These are phyloP conservation scores for Diaporthe citri DNA, from an alignment of 2,329 filamentous ascomycete genomes.

Conservation along the genomic window DNA sequence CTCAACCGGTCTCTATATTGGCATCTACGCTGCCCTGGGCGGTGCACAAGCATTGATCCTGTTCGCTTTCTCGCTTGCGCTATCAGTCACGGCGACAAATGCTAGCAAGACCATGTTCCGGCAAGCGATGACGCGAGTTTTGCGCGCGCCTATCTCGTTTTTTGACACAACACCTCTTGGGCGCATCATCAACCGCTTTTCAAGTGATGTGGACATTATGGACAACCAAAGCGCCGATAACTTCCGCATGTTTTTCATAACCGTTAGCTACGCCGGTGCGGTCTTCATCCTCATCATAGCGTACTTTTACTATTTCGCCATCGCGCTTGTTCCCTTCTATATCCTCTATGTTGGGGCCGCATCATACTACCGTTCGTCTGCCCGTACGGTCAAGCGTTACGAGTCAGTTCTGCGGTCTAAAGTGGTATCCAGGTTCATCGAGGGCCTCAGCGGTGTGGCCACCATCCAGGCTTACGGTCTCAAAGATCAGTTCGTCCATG, in stretches of 20 bases:
- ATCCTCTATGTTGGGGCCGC: constrained; percentile 75
- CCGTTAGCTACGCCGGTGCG: constrained; percentile 72
- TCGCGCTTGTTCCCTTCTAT: constrained; percentile 71
- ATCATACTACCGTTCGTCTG: constrained; percentile 93
- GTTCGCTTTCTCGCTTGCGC: constrained; percentile 84
- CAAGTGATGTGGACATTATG: constrained; percentile 95
- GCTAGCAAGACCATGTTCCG: constrained; percentile 87
- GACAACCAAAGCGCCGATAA: constrained; percentile 93
- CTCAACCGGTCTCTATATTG: constrained; percentile 78
- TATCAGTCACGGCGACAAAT: constrained; percentile 84
- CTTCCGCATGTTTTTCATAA: constrained; percentile 87
- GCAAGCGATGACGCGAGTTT: constrained; percentile 80
- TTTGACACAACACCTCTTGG: constrained; percentile 97
- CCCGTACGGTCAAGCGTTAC: constrained; percentile 93
- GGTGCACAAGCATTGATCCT: constrained; percentile 77
- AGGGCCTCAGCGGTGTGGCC: constrained; percentile 85
- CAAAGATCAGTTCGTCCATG: constrained; percentile 78
- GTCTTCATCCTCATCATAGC: constrained; percentile 91
- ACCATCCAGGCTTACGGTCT: constrained; percentile 93
- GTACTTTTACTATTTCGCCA: constrained; percentile 89
- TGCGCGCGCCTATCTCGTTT: constrained; percentile 82
- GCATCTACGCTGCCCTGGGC: constrained; percentile 78
- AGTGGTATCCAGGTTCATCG: constrained; percentile 92
- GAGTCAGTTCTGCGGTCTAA: constrained; percentile 88
- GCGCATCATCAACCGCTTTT: constrained; percentile 97